Conservation (phyloP, 2,329 filamentous ascomycete species). For the Penicillium brasilianum region DNA sequence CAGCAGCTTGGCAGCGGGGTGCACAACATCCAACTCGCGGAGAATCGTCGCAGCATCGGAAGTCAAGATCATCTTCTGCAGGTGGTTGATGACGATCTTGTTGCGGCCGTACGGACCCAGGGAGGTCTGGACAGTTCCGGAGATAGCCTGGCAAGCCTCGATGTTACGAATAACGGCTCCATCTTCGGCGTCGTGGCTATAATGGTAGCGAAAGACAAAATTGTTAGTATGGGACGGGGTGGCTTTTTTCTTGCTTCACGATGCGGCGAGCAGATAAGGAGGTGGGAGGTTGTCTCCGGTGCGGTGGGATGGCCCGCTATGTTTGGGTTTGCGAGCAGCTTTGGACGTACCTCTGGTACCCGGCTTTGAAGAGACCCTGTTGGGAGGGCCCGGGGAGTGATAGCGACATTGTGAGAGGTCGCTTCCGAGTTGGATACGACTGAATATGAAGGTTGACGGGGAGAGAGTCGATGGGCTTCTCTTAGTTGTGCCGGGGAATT, state of each 20-base stretch:
- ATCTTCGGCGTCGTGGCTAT: constrained; percentile 98
- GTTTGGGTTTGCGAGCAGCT: neutral
- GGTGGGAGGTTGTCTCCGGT: constrained; percentile 18
- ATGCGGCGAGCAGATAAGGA: constrained; percentile 32
- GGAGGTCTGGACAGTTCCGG: constrained; percentile 94
- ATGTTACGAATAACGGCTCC: constrained; percentile 98
- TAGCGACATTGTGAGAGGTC: constrained; percentile 72
- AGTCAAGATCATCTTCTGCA: constrained; percentile 99
- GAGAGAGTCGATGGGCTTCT: constrained; percentile 28
- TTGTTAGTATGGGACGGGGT: constrained; percentile 20
- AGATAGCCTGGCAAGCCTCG: constrained; percentile 95
- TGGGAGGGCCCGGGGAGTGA: constrained; percentile 95
- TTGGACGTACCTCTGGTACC: constrained; percentile 83
- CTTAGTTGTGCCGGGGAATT: constrained; percentile 42
- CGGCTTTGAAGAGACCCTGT: constrained; percentile 89
- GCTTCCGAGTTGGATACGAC: constrained; percentile 33
- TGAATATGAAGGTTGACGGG: constrained; percentile 24
- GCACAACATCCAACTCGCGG: constrained; percentile 95
- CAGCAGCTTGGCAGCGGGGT: constrained; percentile 94
- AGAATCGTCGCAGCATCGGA: constrained; percentile 97
- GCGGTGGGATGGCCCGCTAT: constrained; percentile 14
- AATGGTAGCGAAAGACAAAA: constrained; percentile 15
- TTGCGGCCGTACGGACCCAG: constrained; percentile 97
- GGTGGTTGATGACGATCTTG: constrained; percentile 99
- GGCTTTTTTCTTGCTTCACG: constrained; percentile 10